Conservation (phyloP, 371 early-diverging fungal species). For the Smittium culicis region DNA sequence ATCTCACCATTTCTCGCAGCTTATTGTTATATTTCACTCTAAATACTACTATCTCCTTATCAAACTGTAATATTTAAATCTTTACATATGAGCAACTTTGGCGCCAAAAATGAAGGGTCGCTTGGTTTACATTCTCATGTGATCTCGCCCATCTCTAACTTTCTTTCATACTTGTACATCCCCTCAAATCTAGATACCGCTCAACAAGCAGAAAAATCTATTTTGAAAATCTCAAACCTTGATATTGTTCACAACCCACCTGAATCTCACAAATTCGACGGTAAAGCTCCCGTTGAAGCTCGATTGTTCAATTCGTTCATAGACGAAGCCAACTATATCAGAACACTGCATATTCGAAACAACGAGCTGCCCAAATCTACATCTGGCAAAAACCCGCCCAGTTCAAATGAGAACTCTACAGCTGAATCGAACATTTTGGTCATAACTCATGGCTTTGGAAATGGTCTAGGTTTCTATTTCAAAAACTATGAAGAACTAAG, state of each 20-base stretch:
- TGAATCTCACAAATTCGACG: not conserved
- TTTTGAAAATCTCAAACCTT: not conserved
- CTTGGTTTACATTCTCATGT: not conserved
- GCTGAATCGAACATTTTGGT: constrained; percentile 38
- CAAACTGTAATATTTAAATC: too few relatives aligned
- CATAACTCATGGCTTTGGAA: constrained; percentile 83
- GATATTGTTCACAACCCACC: not conserved
- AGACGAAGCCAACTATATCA: not conserved
- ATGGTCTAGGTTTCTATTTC: constrained; percentile 84
- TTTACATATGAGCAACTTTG: not conserved
- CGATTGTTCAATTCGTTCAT: not conserved
- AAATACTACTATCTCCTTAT: too few relatives aligned
- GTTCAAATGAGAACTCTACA: not conserved
- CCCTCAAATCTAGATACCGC: not conserved
- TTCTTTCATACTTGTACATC: not conserved
- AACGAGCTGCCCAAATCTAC: too few relatives aligned
- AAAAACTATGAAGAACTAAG: constrained; percentile 59
- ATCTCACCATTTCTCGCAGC: too few relatives aligned
- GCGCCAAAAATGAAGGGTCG: not conserved
- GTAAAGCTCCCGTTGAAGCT: not conserved
- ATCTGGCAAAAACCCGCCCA: too few relatives aligned
- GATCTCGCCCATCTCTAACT: not conserved
- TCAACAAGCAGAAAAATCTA: not conserved
- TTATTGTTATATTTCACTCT: too few relatives aligned
- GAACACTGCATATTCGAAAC: not conserved